Evolutionary conservation across 169 alveolate genomes (phyloP).

Genomic region (Pseudocohnilembus persalinus): DNA sequence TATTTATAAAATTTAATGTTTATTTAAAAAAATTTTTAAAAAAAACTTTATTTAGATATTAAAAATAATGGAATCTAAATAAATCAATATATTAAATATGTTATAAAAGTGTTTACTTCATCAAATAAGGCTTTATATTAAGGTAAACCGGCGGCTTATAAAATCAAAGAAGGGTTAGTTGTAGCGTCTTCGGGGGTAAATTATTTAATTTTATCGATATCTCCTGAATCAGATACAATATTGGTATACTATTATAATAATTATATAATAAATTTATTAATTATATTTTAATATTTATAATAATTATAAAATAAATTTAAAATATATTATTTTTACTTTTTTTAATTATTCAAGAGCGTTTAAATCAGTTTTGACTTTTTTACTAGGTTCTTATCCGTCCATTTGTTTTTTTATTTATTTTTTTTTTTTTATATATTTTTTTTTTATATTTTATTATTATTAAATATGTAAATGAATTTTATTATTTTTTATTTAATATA

Average conservation of each 20-base stretch:
- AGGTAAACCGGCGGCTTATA: slow-evolving; percentile 63
- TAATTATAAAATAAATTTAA: too few relatives aligned
- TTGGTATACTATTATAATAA: slow-evolving; percentile 44
- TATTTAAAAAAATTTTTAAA: too few relatives aligned
- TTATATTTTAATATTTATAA: too few relatives aligned
- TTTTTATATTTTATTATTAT: too few relatives aligned
- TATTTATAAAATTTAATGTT: not conserved
- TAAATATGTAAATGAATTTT: not conserved
- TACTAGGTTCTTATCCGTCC: not conserved
- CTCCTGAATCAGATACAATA: slow-evolving; percentile 88
- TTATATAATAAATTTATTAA: too few relatives aligned
- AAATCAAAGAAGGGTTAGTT: slow-evolving; percentile 85
- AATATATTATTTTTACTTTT: not conserved
- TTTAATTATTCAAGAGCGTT: not conserved
- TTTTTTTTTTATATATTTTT: too few relatives aligned
- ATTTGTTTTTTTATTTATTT: too few relatives aligned
- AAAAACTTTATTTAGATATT: too few relatives aligned
- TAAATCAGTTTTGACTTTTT: not conserved
- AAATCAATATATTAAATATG: too few relatives aligned
- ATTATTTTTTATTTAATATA: too few relatives aligned
- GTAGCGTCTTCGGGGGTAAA: slow-evolving; percentile 86
- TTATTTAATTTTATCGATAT: slow-evolving; percentile 62
- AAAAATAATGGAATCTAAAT: too few relatives aligned
- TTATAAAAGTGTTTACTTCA: too few relatives aligned
- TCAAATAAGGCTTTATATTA: slow-evolving; percentile 45